Evolutionary conservation across 352 stramenopile genomes (phyloP), one percentile per base, ranked within the genome.

Genomic region (Stephanocyclus meneghinianus): DNA sequence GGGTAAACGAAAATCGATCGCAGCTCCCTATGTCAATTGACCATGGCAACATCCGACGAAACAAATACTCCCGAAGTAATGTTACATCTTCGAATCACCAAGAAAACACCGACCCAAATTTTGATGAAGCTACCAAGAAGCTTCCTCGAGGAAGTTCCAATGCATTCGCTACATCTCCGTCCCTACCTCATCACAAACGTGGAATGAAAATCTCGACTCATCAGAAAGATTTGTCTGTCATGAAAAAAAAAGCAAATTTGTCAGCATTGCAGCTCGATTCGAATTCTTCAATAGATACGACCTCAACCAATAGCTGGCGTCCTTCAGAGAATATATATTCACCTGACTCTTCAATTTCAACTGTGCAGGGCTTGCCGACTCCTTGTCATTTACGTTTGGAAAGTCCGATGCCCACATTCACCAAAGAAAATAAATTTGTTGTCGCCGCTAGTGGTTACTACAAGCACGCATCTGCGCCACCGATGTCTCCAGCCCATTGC

Each of bases 331-430:
- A 74, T 11, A 13, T 73, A 9, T 56, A 81, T 18, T 86, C 72
- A 32, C 79, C 78, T 62, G 53, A 48, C 35, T 86, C 79, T 37
- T 76, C 79, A 32, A 63, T 86, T 18, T 81, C 79, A 47, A 85
- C 67, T 15, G 37, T 80, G 42, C 64, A 47, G 60, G 53, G 48
- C 37, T 73, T 78, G 21, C 79, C 79, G n/a, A 86, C 79, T n/a
- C 79, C 79, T 45, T 76, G 79, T 53, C 55, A 81, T 56, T 57
- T 86, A 44, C 71, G 80, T 47, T 59, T 82, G 18, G 74, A 81
- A 16, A 68, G 45, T 32, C 55, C 73, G 5, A n/a, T 6, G 5
- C 13, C 29, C 3, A 13, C 10, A 26, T 18, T 44, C 11, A 67
- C 66, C 35, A 73, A 79, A 35, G 61, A 48, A 55, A 40, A 29